Conservation (phyloP, 2,329 filamentous ascomycete genomes). For the Colletotrichum graminicola region DNA sequence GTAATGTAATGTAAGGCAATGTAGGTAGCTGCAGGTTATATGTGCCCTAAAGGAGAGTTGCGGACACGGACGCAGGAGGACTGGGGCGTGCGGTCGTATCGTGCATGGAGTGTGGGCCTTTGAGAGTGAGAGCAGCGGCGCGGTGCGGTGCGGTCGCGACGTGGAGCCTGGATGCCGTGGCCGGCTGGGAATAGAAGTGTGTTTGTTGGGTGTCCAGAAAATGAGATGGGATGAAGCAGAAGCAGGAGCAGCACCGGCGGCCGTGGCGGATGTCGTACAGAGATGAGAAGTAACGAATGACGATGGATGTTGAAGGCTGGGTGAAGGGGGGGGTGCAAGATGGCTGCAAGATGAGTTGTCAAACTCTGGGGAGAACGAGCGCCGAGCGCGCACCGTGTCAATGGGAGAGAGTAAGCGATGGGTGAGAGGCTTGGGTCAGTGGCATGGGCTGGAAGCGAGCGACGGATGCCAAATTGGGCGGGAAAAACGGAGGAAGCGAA, state of each 20-base stretch:
- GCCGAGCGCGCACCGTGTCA: conserved; percentile 32
- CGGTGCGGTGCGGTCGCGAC: conserved; percentile 34
- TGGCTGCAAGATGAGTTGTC: conserved; percentile 45
- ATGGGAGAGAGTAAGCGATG: neutral
- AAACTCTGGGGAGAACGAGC: conserved; percentile 33
- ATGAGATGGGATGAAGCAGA: conserved; percentile 7
- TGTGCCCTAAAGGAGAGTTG: conserved; percentile 50
- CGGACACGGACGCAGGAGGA: conserved; percentile 43
- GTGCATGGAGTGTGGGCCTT: conserved; percentile 51
- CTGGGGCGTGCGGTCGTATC: conserved; percentile 44
- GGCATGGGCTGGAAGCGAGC: neutral
- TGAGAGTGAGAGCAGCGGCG: conserved; percentile 23
- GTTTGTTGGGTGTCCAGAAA: conserved; percentile 8
- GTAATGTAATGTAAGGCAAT: conserved; percentile 41
- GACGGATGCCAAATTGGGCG: conserved; percentile 17
- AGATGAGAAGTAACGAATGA: conserved; percentile 34
- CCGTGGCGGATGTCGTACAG: conserved; percentile 23
- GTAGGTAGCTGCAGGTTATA: conserved; percentile 44
- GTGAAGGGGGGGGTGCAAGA: conserved; percentile 15
- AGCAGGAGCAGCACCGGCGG: conserved; percentile 7
- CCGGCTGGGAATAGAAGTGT: conserved; percentile 29
- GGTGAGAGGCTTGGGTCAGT: conserved; percentile 2
- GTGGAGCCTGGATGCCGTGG: conserved; percentile 24
- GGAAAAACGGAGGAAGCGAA: conserved; percentile 14
- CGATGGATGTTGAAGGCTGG: conserved; percentile 19